Base-by-base conservation (phyloP, 139 green algal genomes). In the Volvox reticuliferus region DNA sequence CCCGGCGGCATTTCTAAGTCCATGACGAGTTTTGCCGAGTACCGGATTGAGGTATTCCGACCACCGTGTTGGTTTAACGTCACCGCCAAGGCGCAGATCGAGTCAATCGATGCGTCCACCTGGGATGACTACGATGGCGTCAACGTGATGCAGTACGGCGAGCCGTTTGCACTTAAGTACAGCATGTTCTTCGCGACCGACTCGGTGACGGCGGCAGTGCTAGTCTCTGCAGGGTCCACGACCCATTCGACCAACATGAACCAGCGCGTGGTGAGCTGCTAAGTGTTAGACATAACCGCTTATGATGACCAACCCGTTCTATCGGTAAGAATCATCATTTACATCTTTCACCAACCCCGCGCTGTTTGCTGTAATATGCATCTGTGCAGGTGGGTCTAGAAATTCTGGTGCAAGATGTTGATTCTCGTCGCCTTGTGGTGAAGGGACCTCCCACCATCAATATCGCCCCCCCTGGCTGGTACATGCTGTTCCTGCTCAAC, bases 401-500 rank as follows among this genome's bases (percentile, higher is more conserved):
- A 20, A 92, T 92, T 50, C 24, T 81, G 44, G 71, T 22, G 12
- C 79, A 85, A 17, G 81, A 87, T 26, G 44, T 21, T 1, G 32
- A 30, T 36, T 18, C 5, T n/a, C 83, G 88, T 62, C 21, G 62
- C 26, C 75, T 90, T 12, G 63, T 77, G 0, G 32, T 90, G 16
- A 28, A 36, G 21, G 86, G 68, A 20, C 91, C 91, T 21, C 91
- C 91, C 35, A 88, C n/a, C 75, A 77, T 73, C 65, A 92, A 93
- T 82, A 84, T 90, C 65, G 91, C 91, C 0, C 91, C 91, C 13
- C 87, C 91, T 0, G 67, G 78, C 30, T 78, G 84, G 81, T 93
- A 93, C 87, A 93, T 93, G 91, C 73, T 93, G 36, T 93, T 93
- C 88, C 87, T 93, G 75, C 82, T 93, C 18, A 93, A 92, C 62